phyloP scores from a whole-genome alignment of 2,329 filamentous ascomycete genomes.

The Monosporascus sp. region DNA sequence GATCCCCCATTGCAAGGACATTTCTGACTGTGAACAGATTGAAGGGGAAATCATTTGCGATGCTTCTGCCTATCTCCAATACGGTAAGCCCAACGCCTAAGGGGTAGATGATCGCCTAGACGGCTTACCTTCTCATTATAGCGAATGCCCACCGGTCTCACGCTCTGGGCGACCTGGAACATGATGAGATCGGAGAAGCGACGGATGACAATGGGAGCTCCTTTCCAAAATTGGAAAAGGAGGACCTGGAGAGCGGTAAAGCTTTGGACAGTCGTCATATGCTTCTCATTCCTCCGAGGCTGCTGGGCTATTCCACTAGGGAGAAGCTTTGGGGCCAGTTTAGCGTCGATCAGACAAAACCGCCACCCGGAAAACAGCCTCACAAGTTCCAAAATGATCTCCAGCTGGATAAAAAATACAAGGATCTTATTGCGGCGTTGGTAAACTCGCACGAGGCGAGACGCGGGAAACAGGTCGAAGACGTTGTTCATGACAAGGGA shows the following conservation, averaged over 20 bases:
- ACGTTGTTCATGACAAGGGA: slow-evolving; percentile 9
- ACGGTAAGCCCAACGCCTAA: background rate
- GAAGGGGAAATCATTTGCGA: slow-evolving; percentile 7
- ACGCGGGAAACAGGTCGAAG: slow-evolving; percentile 3
- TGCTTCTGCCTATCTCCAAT: slow-evolving; percentile 2
- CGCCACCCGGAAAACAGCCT: background rate
- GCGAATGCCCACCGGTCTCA: background rate
- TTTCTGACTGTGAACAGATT: slow-evolving; percentile 1
- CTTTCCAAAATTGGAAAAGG: background rate
- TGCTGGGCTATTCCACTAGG: slow-evolving; percentile 7
- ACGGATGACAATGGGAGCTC: background rate
- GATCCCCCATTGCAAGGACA: background rate
- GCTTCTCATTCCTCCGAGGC: slow-evolving; percentile 2
- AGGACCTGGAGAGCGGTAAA: background rate
- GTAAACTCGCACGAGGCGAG: slow-evolving; percentile 6
- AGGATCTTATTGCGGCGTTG: slow-evolving; percentile 5
- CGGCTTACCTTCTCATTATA: background rate
- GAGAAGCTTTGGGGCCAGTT: slow-evolving; percentile 9
- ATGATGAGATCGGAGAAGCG: background rate
- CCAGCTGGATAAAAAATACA: slow-evolving; percentile 4
- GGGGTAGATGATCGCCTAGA: background rate
- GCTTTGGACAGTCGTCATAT: background rate
- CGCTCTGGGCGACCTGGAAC: background rate
- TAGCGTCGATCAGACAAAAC: background rate
- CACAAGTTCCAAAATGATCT: slow-evolving; percentile 1